A percentile compares a stretch with the other conserved stretches of the same genome.
phyloP scores from a whole-genome alignment of 305 asterid species.

The Petunia hybrid region DNA sequence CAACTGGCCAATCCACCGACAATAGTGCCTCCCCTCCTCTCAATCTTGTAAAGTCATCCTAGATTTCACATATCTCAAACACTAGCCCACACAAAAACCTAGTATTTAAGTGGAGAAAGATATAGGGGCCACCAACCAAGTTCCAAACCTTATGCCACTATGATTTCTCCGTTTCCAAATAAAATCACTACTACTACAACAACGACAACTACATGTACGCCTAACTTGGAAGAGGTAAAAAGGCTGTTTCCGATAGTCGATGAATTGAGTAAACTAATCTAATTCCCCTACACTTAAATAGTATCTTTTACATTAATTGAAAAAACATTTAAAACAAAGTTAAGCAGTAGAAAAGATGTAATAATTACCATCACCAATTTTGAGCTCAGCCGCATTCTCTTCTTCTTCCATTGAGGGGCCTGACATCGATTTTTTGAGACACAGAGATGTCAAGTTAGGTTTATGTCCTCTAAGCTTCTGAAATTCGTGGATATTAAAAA shows the following conservation, averaged over 20 bases:
- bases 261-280: not conserved
- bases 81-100: too few relatives aligned
- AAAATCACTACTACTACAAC: too few relatives aligned
- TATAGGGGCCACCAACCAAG: too few relatives aligned
- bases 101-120: too few relatives aligned
- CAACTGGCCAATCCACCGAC: not conserved
- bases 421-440: constrained; percentile 17
- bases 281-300: constrained; percentile 10
- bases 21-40: not conserved
- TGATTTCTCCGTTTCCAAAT: too few relatives aligned
- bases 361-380: constrained; percentile 42
- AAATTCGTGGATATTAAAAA: not conserved
- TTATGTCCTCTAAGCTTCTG: not conserved
- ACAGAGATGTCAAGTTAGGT: not conserved
- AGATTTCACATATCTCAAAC: not conserved
- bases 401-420: constrained; percentile 37
- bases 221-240: too few relatives aligned
- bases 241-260: not conserved
- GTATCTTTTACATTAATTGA: not conserved
- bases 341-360: not conserved
- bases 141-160: too few relatives aligned
- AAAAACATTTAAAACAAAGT: not conserved
- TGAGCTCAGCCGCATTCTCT: constrained; percentile 47
- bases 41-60: not conserved
- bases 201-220: too few relatives aligned